A percentile compares a stretch with the other conserved stretches of the same genome.
Evolutionary conservation across 257 asterid species (phyloP).

Genomic region (Salvia hispanica): DNA sequence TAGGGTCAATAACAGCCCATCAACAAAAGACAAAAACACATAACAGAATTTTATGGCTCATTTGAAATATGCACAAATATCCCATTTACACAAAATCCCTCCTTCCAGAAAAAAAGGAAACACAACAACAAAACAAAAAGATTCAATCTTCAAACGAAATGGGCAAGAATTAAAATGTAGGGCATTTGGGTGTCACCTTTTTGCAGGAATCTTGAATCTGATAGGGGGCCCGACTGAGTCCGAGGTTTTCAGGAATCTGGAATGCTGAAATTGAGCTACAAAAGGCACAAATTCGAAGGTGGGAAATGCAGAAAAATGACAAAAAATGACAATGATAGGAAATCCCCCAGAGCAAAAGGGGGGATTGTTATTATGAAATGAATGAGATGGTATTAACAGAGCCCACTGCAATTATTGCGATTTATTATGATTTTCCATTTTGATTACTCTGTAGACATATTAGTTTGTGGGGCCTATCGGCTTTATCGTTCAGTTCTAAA

Average conservation of each 20-base stretch:
- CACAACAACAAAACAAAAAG: background rate
- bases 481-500: too few relatives aligned
- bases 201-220: conserved; percentile 34
- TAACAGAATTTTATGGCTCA: conserved; percentile 8
- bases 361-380: background rate
- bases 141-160: background rate
- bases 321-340: conserved; percentile 16
- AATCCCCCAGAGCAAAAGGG: conserved; percentile 3
- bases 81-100: conserved; percentile 19
- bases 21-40: background rate
- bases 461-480: too few relatives aligned
- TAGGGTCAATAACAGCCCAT: background rate
- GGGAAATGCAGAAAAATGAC: background rate
- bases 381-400: conserved; percentile 33
- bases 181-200: conserved; percentile 23
- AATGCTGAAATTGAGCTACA: conserved; percentile 22
- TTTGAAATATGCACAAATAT: conserved; percentile 24
- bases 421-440: background rate
- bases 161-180: conserved; percentile 6
- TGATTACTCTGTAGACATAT: too few relatives aligned
- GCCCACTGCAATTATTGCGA: conserved; percentile 29
- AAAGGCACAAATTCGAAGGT: background rate
- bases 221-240: conserved; percentile 33
- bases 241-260: conserved; percentile 1
- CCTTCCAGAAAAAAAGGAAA: background rate